Evolutionary conservation across 345 rosid genomes (phyloP).

Genomic region (Draba incana): DNA sequence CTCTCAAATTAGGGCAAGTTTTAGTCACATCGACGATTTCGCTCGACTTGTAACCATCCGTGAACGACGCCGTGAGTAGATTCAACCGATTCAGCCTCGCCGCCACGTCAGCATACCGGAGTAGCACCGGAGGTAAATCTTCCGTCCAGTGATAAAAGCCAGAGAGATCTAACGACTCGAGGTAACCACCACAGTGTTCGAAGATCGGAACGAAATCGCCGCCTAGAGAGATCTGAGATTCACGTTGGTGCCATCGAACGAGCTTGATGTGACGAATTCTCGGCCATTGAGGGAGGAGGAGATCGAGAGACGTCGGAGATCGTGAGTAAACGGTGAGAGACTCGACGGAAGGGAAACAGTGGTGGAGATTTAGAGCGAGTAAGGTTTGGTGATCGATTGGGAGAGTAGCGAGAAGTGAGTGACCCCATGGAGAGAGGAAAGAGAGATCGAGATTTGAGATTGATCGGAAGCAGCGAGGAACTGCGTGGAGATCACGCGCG

Average conservation of each 20-base stretch:
- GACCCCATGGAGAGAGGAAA: constrained; percentile 86
- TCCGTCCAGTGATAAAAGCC: constrained; percentile 89
- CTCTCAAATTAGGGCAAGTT: constrained; percentile 61
- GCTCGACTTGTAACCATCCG: constrained; percentile 75
- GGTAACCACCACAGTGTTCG: constrained; percentile 48
- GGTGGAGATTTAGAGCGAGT: constrained; percentile 55
- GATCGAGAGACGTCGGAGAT: constrained; percentile 51
- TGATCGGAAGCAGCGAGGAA: constrained; percentile 69
- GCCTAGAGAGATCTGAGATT: constrained; percentile 45
- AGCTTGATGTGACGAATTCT: constrained; percentile 56
- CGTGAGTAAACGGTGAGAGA: constrained; percentile 67
- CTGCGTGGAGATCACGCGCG: constrained; percentile 59
- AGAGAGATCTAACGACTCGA: constrained; percentile 66
- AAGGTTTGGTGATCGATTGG: constrained; percentile 51
- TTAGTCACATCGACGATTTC: constrained; percentile 64
- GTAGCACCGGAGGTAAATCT: constrained; percentile 81
- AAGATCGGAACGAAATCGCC: constrained; percentile 63
- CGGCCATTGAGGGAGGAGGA: constrained; percentile 76
- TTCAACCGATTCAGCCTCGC: constrained; percentile 53
- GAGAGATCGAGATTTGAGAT: constrained; percentile 79
- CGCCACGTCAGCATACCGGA: constrained; percentile 49
- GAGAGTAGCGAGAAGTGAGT: constrained; percentile 50
- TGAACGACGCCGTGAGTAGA: constrained; percentile 66
- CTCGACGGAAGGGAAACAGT: constrained; percentile 57
- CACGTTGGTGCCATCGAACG: constrained; percentile 87